Percentiles rank a stretch among this genome's conserved stretches.
phyloP scores from a whole-genome alignment of 2,329 filamentous ascomycete genomes.

The Nemania sp. region DNA sequence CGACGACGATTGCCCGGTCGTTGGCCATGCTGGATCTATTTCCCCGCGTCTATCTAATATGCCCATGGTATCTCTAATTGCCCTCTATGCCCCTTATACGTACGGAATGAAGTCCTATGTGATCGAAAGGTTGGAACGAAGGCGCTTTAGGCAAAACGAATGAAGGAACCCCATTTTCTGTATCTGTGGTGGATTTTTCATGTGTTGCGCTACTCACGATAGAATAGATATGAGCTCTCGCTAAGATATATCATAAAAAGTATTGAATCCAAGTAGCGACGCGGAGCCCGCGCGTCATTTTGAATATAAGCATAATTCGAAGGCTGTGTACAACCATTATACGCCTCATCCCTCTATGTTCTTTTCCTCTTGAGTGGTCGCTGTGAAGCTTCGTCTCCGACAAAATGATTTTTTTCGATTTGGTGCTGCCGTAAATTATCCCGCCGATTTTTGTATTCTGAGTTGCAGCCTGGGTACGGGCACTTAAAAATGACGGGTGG shows the following conservation, averaged over 20 bases:
- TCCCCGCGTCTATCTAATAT: constrained; percentile 29
- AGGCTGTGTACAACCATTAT: constrained; percentile 13
- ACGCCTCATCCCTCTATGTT: constrained; percentile 25
- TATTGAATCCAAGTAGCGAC: constrained; percentile 26
- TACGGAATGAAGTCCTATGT: constrained; percentile 7
- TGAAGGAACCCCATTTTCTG: constrained; percentile 23
- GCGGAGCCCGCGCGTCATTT: constrained; percentile 28
- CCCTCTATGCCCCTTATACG: constrained; percentile 23
- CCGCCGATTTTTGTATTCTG: constrained; percentile 66
- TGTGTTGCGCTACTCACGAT: constrained; percentile 3
- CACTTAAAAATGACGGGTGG: constrained; percentile 66
- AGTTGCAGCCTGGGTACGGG: constrained; percentile 65
- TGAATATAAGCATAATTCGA: constrained; percentile 16
- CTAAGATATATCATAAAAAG: constrained; percentile 16
- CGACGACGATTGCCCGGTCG: constrained; percentile 4
- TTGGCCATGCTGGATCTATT: constrained; percentile 21
- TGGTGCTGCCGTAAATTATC: constrained; percentile 69
- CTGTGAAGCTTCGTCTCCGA: constrained; percentile 54
- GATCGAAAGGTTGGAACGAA: neutral
- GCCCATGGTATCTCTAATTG: constrained; percentile 30
- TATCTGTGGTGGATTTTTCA: constrained; percentile 24
- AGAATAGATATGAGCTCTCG: constrained; percentile 11
- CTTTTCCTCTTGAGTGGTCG: constrained; percentile 64
- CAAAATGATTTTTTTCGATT: constrained; percentile 67
- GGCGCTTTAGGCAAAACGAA: neutral